Evolutionary conservation across 495 filamentous ascomycete species (phyloP), one percentile per base, ranked within the genome.

Genomic region (Hyaloscypha bicolor): DNA sequence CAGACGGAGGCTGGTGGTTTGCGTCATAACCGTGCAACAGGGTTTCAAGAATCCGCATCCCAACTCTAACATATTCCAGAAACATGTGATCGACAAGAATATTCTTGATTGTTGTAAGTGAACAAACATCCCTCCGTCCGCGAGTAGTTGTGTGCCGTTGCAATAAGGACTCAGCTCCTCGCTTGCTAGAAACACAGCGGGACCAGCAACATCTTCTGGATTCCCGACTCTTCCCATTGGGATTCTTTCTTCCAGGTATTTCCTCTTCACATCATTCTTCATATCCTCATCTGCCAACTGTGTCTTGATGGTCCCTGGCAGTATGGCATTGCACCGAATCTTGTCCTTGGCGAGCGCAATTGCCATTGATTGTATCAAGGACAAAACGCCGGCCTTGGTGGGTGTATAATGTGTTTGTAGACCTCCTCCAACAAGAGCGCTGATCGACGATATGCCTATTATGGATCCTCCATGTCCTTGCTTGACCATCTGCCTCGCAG

Each of bases 211-310:
- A 81, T 96, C 91, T 55, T 69, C 69, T 29, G 90, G 84, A 71
- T 82, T 80, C 0, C 91, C 92, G 45, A 87, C 85, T 70, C 91
- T 80, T 0, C 93, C 92, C 60, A 96, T 75, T 65, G 93, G 93
- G 69, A 96, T 93, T 42, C 93, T 76, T 2, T 86, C 87, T 77
- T 96, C 92, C 88, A 94, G 93, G 77, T 96, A 95, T 71, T 64
- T 76, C 69, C 88, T 79, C 86, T 97, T 97, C 63, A 69, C 83
- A 39, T 89, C 83, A 60, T 87, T 81, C 3, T 74, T 82, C 75
- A 97, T 79, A 78, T 97, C 93, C 72, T 86, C 86, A 76, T 94
- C 92, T 76, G 95, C 96, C 63, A 96, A 75, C 84, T 93, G 91
- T 42, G 93, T 96, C 73, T 86, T 82, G 66, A 96, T 90, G 0